These are phyloP conservation scores for Mortierella sp. DNA, from an alignment of 371 early-diverging fungal genomes.

Conservation along the genomic window DNA sequence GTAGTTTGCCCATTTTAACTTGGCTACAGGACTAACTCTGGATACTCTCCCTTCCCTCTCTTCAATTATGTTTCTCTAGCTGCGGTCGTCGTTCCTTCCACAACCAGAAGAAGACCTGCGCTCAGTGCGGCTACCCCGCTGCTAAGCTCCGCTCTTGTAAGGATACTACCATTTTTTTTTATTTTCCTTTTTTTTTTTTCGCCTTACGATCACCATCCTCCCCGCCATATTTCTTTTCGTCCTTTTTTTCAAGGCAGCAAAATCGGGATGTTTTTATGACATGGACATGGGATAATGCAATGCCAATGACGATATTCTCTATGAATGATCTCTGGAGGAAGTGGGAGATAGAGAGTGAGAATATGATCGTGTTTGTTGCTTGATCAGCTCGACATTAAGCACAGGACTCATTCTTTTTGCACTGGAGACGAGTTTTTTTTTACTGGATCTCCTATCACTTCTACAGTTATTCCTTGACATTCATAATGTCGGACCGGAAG, in stretches of 20 bases:
- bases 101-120: conserved; percentile 99
- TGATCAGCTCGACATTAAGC: too few relatives aligned
- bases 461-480: neutral
- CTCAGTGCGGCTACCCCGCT: conserved; percentile 99
- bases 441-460: neutral
- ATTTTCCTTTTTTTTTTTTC: neutral
- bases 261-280: too few relatives aligned
- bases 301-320: too few relatives aligned
- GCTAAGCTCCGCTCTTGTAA: conserved; percentile 97
- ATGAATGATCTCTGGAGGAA: too few relatives aligned
- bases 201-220: neutral
- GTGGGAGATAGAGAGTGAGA: too few relatives aligned
- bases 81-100: conserved; percentile 99
- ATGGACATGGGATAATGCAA: too few relatives aligned
- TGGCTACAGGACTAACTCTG: neutral
- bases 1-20: neutral
- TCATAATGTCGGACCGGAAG: too few relatives aligned
- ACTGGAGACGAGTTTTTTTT: neutral
- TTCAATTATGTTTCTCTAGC: conserved; percentile 23
- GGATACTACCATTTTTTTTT: conserved; percentile 36
- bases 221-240: neutral
- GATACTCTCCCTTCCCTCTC: neutral
- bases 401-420: neutral
- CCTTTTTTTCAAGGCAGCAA: neutral
- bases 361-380: too few relatives aligned